phyloP scores from a whole-genome alignment of 2,329 filamentous ascomycete species.

The Trichoderma atrobrunneum region DNA sequence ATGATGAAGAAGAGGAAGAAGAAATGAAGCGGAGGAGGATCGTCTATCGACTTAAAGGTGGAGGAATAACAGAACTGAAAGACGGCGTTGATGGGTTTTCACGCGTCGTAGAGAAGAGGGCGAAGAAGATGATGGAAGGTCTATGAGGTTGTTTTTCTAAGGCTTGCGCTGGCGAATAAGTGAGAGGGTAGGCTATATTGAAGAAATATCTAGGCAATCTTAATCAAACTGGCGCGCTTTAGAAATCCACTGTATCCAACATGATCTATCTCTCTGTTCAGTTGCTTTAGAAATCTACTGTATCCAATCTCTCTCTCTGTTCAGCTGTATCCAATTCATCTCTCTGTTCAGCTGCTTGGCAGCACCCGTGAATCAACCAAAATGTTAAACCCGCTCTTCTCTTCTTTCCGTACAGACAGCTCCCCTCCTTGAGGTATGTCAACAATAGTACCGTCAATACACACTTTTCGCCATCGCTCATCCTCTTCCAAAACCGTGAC shows the following conservation, averaged over 20 bases:
- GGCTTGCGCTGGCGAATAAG: background rate
- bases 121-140: slow-evolving; percentile 40
- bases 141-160: background rate
- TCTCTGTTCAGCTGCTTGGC: background rate
- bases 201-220: background rate
- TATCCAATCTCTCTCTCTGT: background rate
- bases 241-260: background rate
- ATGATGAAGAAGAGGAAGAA: slow-evolving; percentile 45
- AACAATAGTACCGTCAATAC: slow-evolving; percentile 88
- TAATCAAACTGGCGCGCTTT: background rate
- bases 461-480: slow-evolving; percentile 77
- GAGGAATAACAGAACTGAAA: slow-evolving; percentile 53
- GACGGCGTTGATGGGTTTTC: slow-evolving; percentile 66
- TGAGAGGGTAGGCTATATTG: background rate
- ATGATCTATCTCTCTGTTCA: background rate
- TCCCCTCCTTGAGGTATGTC: slow-evolving; percentile 67
- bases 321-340: background rate
- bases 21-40: slow-evolving; percentile 46
- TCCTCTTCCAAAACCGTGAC: slow-evolving; percentile 67
- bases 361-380: slow-evolving; percentile 39
- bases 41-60: slow-evolving; percentile 60
- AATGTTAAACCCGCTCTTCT: slow-evolving; percentile 41
- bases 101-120: slow-evolving; percentile 57
- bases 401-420: slow-evolving; percentile 61
- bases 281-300: background rate